Percentiles rank a stretch among this genome's conserved stretches.
phyloP scores from a whole-genome alignment of 805 yeast species.

The Kazachstania taianensis region DNA sequence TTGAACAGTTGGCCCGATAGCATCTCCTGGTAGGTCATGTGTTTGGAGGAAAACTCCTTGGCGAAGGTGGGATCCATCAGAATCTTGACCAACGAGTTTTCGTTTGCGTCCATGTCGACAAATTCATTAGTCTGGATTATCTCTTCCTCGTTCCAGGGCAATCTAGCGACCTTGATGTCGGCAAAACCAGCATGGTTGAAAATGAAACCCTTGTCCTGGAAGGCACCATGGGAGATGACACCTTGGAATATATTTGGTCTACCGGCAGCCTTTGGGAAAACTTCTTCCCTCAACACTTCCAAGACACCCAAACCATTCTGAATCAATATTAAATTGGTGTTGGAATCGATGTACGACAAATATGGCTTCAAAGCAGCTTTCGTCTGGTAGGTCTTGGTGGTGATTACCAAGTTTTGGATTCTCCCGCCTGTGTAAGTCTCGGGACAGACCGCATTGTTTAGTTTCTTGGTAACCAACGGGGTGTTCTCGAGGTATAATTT shows the following conservation, averaged over 20 bases:
- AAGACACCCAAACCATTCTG: constrained; percentile 89
- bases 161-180: constrained; percentile 44
- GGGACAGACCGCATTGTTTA: constrained; percentile 15
- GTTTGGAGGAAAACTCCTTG: constrained; percentile 21
- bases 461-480: constrained; percentile 7
- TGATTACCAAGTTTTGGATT: constrained; percentile 51
- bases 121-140: constrained; percentile 15
- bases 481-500: constrained; percentile 13
- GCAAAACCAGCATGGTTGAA: constrained; percentile 62
- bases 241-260: constrained; percentile 63
- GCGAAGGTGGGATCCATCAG: constrained; percentile 20
- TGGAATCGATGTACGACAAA: constrained; percentile 36
- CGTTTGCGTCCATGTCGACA: constrained; percentile 8
- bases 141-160: constrained; percentile 33
- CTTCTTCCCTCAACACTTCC: constrained; percentile 39
- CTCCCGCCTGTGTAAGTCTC: constrained; percentile 15
- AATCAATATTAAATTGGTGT: constrained; percentile 56
- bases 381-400: constrained; percentile 77
- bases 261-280: constrained; percentile 44
- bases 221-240: constrained; percentile 77
- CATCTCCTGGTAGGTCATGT: constrained; percentile 37
- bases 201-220: constrained; percentile 35
- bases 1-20: constrained; percentile 61
- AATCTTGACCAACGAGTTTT: constrained; percentile 23
- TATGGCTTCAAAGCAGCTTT: constrained; percentile 49